Evolutionary conservation across 2,329 filamentous ascomycete genomes (phyloP).

Genomic region (Penicillium brasilianum): DNA sequence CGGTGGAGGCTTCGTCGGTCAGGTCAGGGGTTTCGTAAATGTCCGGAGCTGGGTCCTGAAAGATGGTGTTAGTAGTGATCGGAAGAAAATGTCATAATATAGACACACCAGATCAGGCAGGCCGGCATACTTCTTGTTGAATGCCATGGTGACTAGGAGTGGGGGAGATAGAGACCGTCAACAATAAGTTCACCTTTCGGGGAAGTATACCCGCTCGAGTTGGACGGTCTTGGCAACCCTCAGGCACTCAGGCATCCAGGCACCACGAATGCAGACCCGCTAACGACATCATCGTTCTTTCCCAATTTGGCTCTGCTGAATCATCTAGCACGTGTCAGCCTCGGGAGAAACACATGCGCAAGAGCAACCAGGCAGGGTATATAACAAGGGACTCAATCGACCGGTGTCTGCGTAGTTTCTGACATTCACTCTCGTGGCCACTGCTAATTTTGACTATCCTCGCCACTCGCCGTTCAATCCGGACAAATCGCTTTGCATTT

Average conservation of each 20-base stretch:
- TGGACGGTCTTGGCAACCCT: background rate
- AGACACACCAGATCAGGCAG: slow-evolving; percentile 73
- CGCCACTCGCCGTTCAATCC: background rate
- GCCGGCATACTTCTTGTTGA: slow-evolving; percentile 80
- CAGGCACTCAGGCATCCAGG: slow-evolving; percentile 5
- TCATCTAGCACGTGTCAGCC: slow-evolving; percentile 26
- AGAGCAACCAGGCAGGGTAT: slow-evolving; percentile 17
- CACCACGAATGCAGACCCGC: background rate
- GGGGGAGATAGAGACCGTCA: slow-evolving; percentile 14
- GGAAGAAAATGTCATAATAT: background rate
- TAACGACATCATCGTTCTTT: slow-evolving; percentile 1
- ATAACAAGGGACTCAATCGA: slow-evolving; percentile 18
- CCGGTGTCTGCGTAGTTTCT: slow-evolving; percentile 7
- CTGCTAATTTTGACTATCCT: background rate
- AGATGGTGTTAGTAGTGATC: slow-evolving; percentile 3
- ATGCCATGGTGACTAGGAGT: slow-evolving; percentile 61
- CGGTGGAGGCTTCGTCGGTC: slow-evolving; percentile 85
- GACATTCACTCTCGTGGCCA: background rate
- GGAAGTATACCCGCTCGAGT: slow-evolving; percentile 4
- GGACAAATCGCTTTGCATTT: slow-evolving; percentile 1
- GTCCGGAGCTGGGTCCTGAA: slow-evolving; percentile 85
- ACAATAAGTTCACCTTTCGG: slow-evolving; percentile 17
- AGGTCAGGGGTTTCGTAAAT: slow-evolving; percentile 96
- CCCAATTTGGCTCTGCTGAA: background rate
- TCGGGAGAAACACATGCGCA: slow-evolving; percentile 32